Conservation (phyloP, 2,329 filamentous ascomycete genomes). For the Neurospora sp. region DNA sequence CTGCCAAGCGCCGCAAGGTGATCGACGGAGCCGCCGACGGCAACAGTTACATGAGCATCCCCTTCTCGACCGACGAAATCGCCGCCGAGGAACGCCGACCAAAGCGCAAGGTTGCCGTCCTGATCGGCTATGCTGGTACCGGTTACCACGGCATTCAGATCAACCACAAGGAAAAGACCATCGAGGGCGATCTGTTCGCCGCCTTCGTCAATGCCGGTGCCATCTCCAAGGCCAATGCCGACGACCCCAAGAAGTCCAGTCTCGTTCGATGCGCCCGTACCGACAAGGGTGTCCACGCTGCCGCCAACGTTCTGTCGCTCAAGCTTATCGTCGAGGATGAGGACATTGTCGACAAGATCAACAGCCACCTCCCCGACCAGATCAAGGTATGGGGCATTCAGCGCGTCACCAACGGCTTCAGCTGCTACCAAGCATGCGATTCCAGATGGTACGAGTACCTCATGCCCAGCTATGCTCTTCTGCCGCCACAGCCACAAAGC, state of each 20-base stretch:
- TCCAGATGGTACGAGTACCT: slow-evolving; percentile 96
- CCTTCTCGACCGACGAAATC: slow-evolving; percentile 68
- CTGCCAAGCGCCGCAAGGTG: slow-evolving; percentile 44
- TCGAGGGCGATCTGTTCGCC: slow-evolving; percentile 88
- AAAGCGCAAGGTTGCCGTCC: slow-evolving; percentile 91
- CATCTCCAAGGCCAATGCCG: slow-evolving; percentile 92
- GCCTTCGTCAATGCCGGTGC: slow-evolving; percentile 87
- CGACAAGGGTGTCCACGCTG: slow-evolving; percentile 61
- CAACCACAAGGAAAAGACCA: slow-evolving; percentile 72
- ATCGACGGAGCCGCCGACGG: slow-evolving; percentile 31
- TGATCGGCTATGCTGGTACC: slow-evolving; percentile 92
- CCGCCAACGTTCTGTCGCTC: slow-evolving; percentile 16
- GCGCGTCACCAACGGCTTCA: slow-evolving; percentile 82
- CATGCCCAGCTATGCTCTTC: slow-evolving; percentile 83
- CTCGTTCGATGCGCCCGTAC: slow-evolving; percentile 90
- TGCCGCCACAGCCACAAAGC: slow-evolving; percentile 85
- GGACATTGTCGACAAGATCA: slow-evolving; percentile 85
- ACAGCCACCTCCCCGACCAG: slow-evolving; percentile 71
- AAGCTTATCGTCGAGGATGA: slow-evolving; percentile 93
- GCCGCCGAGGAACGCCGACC: slow-evolving; percentile 77
- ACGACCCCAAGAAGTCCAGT: slow-evolving; percentile 93
- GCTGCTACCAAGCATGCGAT: slow-evolving; percentile 89
- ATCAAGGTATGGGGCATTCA: slow-evolving; percentile 94
- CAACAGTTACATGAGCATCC: slow-evolving; percentile 45
- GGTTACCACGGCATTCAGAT: slow-evolving; percentile 98